Evolutionary conservation across 495 filamentous ascomycete species (phyloP), one percentile per base, ranked within the genome.

Genomic region (Xylaria bambusicola): DNA sequence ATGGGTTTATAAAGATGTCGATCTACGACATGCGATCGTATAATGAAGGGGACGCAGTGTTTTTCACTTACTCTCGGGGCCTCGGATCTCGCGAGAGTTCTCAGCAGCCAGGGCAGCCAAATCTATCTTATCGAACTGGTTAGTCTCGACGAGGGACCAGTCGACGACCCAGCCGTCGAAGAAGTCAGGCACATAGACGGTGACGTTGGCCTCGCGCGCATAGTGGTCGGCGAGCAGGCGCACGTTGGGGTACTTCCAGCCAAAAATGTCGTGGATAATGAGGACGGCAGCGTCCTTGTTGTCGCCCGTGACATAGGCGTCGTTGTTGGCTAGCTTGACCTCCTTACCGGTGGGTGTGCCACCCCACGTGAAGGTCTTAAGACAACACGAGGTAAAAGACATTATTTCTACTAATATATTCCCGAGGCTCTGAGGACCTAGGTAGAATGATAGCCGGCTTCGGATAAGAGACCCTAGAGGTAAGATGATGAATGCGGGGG

Each of bases 151-250:
- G 29, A 68, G 50, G 15, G 67, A 71, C 4, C 42, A 46, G 41
- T 70, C 62, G 56, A 75, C 54, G 29, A 71, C 67, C 49, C 72
- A 68, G 44, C 78, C 78, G 61, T 41, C 71, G 63, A 75, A 75
- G 64, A 87, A 86, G 64, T 87, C 84, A 9, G 83, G 84, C 26
- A 86, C 53, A 62, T 82, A 86, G 27, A 87, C 82, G 20, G 71
- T 75, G 46, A 75, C 78, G 45, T 70, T 67, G 23, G 73, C 73
- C 66, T 81, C 80, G 60, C 74, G 68, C 2, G 84, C 81, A 69
- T 80, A 82, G 58, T 75, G 72, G 67, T 88, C 84, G 13, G 83
- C 82, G 13, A 87, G 66, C 0, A 87, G 68, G 3, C 85, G 76
- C 6, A 66, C 63, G 64, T 88, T 86, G 57, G 75, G 67, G 45